A percentile compares a stretch with the other conserved stretches of the same genome.
These are phyloP conservation scores for Megacollybia marginata DNA, from an alignment of 768 basidiomycete genomes.

Conservation along the genomic window DNA sequence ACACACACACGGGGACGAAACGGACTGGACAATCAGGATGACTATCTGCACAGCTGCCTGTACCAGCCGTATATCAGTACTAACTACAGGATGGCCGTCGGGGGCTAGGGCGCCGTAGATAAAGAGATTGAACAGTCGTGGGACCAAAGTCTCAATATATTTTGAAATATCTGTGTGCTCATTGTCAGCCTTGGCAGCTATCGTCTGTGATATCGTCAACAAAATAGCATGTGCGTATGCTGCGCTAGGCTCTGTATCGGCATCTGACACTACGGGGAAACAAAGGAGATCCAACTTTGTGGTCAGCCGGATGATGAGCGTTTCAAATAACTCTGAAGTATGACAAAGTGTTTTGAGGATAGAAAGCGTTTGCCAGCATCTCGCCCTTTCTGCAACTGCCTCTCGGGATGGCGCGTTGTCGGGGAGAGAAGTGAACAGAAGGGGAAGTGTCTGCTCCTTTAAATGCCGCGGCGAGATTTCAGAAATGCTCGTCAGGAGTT, in stretches of 20 bases:
- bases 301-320: constrained; percentile 66
- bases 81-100: constrained; percentile 20
- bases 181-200: constrained; percentile 37
- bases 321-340: constrained; percentile 76
- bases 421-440: constrained; percentile 72
- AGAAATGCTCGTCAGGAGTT: constrained; percentile 59
- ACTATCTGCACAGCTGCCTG: constrained; percentile 59
- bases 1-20: constrained; percentile 55
- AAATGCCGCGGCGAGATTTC: constrained; percentile 54
- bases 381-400: constrained; percentile 46
- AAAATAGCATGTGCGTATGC: constrained; percentile 86
- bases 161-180: constrained; percentile 70
- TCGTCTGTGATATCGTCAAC: constrained; percentile 53
- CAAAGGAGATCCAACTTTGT: constrained; percentile 74
- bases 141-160: constrained; percentile 72
- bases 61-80: constrained; percentile 45
- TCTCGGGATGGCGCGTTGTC: constrained; percentile 51
- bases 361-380: constrained; percentile 60
- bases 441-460: constrained; percentile 68
- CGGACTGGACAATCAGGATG: constrained; percentile 55
- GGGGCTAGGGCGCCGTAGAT: constrained; percentile 32
- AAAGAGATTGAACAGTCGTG: constrained; percentile 61
- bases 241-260: constrained; percentile 53
- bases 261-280: constrained; percentile 20
- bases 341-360: constrained; percentile 68